Conservation (phyloP, 306 rosid species). For the Quercus rubra region DNA sequence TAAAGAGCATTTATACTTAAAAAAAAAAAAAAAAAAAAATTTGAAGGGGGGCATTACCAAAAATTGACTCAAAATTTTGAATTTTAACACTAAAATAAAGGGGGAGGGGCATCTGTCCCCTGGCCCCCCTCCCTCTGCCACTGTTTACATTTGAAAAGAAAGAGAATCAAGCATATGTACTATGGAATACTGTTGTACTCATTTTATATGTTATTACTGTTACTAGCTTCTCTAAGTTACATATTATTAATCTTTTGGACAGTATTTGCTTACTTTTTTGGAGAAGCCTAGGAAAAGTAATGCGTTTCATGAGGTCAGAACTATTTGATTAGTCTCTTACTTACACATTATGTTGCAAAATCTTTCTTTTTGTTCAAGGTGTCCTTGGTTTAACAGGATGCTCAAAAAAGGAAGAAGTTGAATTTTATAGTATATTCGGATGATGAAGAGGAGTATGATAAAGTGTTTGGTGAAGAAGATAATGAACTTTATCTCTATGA, state of each 20-base stretch:
- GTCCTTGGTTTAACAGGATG: slow-evolving; percentile 35
- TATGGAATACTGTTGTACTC: neutral
- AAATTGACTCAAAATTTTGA: too few relatives aligned
- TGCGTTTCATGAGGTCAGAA: slow-evolving; percentile 34
- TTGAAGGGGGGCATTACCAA: too few relatives aligned
- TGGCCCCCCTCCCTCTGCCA: too few relatives aligned
- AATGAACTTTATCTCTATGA: slow-evolving; percentile 42
- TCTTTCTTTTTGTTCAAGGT: slow-evolving; percentile 17
- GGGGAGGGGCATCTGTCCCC: too few relatives aligned
- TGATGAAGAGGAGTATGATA: slow-evolving; percentile 22
- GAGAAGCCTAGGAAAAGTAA: slow-evolving; percentile 16
- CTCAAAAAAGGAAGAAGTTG: slow-evolving; percentile 18
- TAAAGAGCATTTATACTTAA: too few relatives aligned
- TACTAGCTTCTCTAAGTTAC: neutral
- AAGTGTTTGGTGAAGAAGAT: slow-evolving; percentile 23
- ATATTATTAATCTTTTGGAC: slow-evolving; percentile 10
- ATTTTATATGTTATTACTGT: neutral
- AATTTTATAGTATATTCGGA: slow-evolving; percentile 25
- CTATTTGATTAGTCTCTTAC: neutral
- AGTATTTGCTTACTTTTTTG: slow-evolving; percentile 31
- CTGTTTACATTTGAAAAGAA: too few relatives aligned
- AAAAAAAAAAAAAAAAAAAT: too few relatives aligned
- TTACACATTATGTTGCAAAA: slow-evolving; percentile 3
- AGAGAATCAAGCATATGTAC: too few relatives aligned
- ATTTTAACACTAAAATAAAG: too few relatives aligned